Base-by-base conservation (phyloP, 495 filamentous ascomycete genomes). In the Lichenothelia convexa region DNA sequence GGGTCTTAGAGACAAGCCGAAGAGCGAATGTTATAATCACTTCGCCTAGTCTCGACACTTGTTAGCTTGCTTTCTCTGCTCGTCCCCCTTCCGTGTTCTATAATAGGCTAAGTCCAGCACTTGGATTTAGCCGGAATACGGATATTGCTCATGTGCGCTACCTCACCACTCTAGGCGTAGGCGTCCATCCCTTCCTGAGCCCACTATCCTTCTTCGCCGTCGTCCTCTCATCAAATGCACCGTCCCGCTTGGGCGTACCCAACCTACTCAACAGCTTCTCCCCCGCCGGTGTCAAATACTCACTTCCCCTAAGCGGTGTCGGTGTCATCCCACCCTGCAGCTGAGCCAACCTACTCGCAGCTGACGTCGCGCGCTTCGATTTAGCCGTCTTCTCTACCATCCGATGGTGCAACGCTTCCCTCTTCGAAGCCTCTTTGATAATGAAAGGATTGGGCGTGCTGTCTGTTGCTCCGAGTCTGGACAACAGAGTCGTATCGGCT, bases 391-490 rank as follows among this genome's bases (percentile, higher is more conserved):
- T 69, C 39, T 95, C 89, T 4, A 97, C 91, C 74, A 97, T 84
- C 13, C 76, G 72, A 49, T 87, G 73, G 56, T 91, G 89, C 9
- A 94, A 61, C 36, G 71, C 71, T 56, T 97, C 89, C 9, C 91
- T 64, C 50, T 68, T 74, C 40, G 81, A 73, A 23, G 75, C 71
- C 45, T 84, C 72, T 22, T 68, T 59, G 32, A 97, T 73, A 29
- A 75, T 69, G 52, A 97, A 97, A 2, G 86, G 86, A 38, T 86
- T 85, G 0, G 27, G 34, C 13, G 71, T 71, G 8, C 64, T 50
- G 38, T 83, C 73, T 16, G 63, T 68, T 6, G 56, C 60, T 4
- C 71, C 73, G 3, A 82, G 67, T n/a, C 35, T 34, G 21, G 44
- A 46, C 0, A 57, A 40, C 2, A 57, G 43, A 18, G 36, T 41